Evolutionary conservation across 225 moss, liverwort and hornwort genomes (phyloP), one percentile per base, ranked within the genome.

Genomic region (Physcomitrium patens): DNA sequence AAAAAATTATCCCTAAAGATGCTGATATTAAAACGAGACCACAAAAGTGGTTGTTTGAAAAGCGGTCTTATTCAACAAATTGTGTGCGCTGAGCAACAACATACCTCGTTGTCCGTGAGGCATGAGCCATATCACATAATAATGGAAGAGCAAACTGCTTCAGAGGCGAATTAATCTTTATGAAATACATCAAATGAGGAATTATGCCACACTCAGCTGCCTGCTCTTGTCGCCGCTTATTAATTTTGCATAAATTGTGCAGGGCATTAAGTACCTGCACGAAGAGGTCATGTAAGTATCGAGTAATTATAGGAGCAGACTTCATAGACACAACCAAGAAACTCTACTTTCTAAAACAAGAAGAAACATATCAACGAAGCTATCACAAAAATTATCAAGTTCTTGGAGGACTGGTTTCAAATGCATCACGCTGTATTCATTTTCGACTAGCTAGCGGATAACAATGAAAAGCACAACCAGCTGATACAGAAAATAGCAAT

Each of bases 101-200:
- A 28, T 77, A 80, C 80, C 80, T 88, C 48, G 92, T 90, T 52
- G 83, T 85, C n/a, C 90, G 81, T 62, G 92, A 93, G 43, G 92
- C 90, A 78, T 93, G 92, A 69, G 92, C 92, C 92, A 93, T 93
- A 69, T 93, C 92, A 70, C 92, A 93, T 52, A 93, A 73, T 61
- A 93, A 85, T 20, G 92, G 90, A 48, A 93, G 86, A n/a, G 92
- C 92, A 80, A 76, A 86, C 63, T 86, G 86, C 76, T 88, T 90
- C 27, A 93, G 76, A 31, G 89, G 86, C 65, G 90, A 93, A 70
- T 93, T 73, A 31, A 84, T 86, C 68, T 76, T 77, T 62, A 93
- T 90, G 71, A 93, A 93, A 71, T 83, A 83, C 81, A 93, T 93
- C 68, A 93, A 77, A 78, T 89, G 88, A 48, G 90, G 84, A 68